phyloP scores from a whole-genome alignment of 495 filamentous ascomycete genomes.

The Sphaerosporella brunnea region DNA sequence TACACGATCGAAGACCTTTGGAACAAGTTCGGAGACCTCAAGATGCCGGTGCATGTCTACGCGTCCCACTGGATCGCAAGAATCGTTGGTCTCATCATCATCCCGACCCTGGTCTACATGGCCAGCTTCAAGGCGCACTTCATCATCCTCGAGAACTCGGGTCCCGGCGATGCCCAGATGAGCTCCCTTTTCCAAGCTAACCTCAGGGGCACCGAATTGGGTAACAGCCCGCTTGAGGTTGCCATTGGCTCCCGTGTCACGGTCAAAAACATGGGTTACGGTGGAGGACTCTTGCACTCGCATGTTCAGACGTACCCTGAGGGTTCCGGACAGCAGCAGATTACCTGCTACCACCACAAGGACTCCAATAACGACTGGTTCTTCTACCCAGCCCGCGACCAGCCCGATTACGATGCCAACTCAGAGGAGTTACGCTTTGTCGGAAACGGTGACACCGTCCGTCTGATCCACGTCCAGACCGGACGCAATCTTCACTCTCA shows the following conservation, averaged over 20 bases:
- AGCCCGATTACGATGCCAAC: slow-evolving; percentile 53
- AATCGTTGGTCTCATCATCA: slow-evolving; percentile 68
- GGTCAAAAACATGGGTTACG: slow-evolving; percentile 98
- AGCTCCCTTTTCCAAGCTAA: slow-evolving; percentile 98
- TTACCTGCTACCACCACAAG: slow-evolving; percentile 98
- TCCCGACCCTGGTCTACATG: slow-evolving; percentile 78
- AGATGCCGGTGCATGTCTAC: slow-evolving; percentile 63
- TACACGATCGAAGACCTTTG: slow-evolving; percentile 95
- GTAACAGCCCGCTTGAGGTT: slow-evolving; percentile 81
- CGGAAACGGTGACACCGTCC: slow-evolving; percentile 59
- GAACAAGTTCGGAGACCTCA: slow-evolving; percentile 91
- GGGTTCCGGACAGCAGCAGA: slow-evolving; percentile 83
- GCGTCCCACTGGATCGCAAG: slow-evolving; percentile 63
- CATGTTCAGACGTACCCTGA: slow-evolving; percentile 95
- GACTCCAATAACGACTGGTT: slow-evolving; percentile 99
- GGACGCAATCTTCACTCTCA: slow-evolving; percentile 95
- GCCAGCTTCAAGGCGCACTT: slow-evolving; percentile 92
- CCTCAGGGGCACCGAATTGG: slow-evolving; percentile 77
- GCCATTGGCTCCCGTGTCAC: slow-evolving; percentile 78
- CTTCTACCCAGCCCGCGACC: slow-evolving; percentile 76
- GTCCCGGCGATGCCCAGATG: slow-evolving; percentile 96
- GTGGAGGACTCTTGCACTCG: slow-evolving; percentile 90
- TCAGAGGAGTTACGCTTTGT: slow-evolving; percentile 50
- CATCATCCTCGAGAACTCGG: slow-evolving; percentile 77
- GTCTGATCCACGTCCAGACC: slow-evolving; percentile 85